These are phyloP conservation scores for Aureobasidium sp. DNA, from an alignment of 2,329 filamentous ascomycete species.

Conservation along the genomic window DNA sequence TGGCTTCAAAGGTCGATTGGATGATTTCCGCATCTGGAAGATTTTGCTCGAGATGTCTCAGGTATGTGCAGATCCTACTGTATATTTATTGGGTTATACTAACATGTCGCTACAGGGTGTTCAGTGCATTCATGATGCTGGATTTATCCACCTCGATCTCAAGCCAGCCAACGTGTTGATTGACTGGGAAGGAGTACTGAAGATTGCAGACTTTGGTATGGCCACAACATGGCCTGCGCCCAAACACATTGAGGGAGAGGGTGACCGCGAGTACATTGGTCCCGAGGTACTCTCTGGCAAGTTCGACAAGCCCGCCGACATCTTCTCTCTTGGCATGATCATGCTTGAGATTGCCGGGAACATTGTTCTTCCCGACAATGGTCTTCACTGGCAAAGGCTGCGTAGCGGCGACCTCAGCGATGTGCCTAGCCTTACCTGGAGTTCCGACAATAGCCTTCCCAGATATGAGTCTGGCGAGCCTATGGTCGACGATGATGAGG, in stretches of 20 bases:
- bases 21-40: slow-evolving; percentile 99
- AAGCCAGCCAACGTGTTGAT: slow-evolving; percentile 82
- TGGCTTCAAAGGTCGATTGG: slow-evolving; percentile 75
- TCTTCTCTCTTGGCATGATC: slow-evolving; percentile 90
- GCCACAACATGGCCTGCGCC: slow-evolving; percentile 71
- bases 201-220: slow-evolving; percentile 81
- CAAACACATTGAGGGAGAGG: slow-evolving; percentile 75
- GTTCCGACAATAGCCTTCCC: slow-evolving; percentile 58
- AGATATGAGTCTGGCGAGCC: slow-evolving; percentile 68
- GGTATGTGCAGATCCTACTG: slow-evolving; percentile 46
- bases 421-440: slow-evolving; percentile 79
- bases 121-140: slow-evolving; percentile 79
- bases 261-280: slow-evolving; percentile 92
- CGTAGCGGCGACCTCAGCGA: slow-evolving; percentile 83
- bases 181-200: slow-evolving; percentile 70
- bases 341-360: slow-evolving; percentile 93
- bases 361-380: slow-evolving; percentile 87
- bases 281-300: slow-evolving; percentile 82
- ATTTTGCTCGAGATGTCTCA: slow-evolving; percentile 77
- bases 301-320: slow-evolving; percentile 83
- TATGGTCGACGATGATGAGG: slow-evolving; percentile 21
- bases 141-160: slow-evolving; percentile 76
- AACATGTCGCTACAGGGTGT: slow-evolving; percentile 55
- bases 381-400: slow-evolving; percentile 80
- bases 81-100: slow-evolving; percentile 15